phyloP scores from a whole-genome alignment of 2,329 filamentous ascomycete species.

The Pseudogymnoascus sp. region DNA sequence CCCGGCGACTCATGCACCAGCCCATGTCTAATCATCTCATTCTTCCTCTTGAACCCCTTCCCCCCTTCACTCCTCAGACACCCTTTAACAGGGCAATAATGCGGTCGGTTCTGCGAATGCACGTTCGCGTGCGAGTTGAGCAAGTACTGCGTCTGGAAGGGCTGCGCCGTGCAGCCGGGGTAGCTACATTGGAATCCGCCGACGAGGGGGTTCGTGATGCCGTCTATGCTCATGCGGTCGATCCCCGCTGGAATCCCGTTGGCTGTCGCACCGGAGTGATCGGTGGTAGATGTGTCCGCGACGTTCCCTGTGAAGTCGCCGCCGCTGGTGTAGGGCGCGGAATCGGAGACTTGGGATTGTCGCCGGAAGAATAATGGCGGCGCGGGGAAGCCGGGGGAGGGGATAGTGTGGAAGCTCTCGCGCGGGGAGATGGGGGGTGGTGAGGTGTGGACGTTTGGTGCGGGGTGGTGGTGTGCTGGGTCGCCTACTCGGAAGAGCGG shows the following conservation, averaged over 20 bases:
- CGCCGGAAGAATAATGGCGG: slow-evolving; percentile 20
- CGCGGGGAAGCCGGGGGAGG: slow-evolving; percentile 28
- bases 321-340: slow-evolving; percentile 22
- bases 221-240: slow-evolving; percentile 54
- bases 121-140: slow-evolving; percentile 75
- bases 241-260: slow-evolving; percentile 37
- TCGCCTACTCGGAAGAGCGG: slow-evolving; percentile 18
- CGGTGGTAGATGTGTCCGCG: slow-evolving; percentile 43
- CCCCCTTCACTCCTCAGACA: slow-evolving; percentile 59
- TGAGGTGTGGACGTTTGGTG: slow-evolving; percentile 23
- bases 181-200: slow-evolving; percentile 54
- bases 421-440: slow-evolving; percentile 27
- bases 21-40: slow-evolving; percentile 70
- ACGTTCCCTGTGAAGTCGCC: slow-evolving; percentile 30
- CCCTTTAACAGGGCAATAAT: slow-evolving; percentile 58
- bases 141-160: slow-evolving; percentile 72
- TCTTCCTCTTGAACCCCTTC: slow-evolving; percentile 66
- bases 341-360: slow-evolving; percentile 24
- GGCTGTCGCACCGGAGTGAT: slow-evolving; percentile 40
- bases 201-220: slow-evolving; percentile 46
- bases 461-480: slow-evolving; percentile 20
- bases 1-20: slow-evolving; percentile 91
- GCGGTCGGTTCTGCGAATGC: slow-evolving; percentile 58
- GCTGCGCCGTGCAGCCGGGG: slow-evolving; percentile 60
- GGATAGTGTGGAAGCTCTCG: slow-evolving; percentile 34